These are phyloP conservation scores for Boletus coccyginus DNA, from an alignment of 768 basidiomycete species.

Conservation along the genomic window DNA sequence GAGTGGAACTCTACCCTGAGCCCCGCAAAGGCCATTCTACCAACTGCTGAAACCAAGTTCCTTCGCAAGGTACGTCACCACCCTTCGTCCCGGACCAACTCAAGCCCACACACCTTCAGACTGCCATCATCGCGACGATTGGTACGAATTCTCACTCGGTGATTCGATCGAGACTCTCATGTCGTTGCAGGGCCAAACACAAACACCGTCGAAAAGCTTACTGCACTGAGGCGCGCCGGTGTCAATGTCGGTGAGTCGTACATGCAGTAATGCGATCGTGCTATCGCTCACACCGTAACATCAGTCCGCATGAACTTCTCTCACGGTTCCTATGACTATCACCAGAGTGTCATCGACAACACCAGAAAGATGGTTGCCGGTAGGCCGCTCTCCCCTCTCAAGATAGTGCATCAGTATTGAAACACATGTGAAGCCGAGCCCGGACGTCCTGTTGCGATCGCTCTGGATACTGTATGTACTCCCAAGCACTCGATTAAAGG, in stretches of 20 bases:
- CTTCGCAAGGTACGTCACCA: slow-evolving; percentile 74
- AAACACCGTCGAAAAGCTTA: slow-evolving; percentile 86
- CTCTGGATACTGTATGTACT: slow-evolving; percentile 84
- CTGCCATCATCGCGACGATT: slow-evolving; percentile 97
- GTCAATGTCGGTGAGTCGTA: slow-evolving; percentile 88
- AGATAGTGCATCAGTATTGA: slow-evolving; percentile 1
- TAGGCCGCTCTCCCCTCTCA: slow-evolving; percentile 34
- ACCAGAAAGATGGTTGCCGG: slow-evolving; percentile 81
- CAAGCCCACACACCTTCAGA: slow-evolving; percentile 48
- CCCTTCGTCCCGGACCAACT: background rate
- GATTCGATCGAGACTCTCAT: slow-evolving; percentile 3
- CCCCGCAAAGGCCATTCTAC: slow-evolving; percentile 65
- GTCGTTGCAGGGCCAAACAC: slow-evolving; percentile 78
- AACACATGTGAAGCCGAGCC: slow-evolving; percentile 39
- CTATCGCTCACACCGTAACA: slow-evolving; percentile 5
- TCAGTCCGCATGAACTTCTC: slow-evolving; percentile 99
- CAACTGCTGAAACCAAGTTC: slow-evolving; percentile 79
- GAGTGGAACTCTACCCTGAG: slow-evolving; percentile 88
- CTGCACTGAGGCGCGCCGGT: slow-evolving; percentile 82
- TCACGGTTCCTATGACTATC: slow-evolving; percentile 97
- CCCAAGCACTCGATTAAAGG: background rate
- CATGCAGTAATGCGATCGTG: background rate
- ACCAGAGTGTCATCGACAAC: slow-evolving; percentile 99
- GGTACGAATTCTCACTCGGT: slow-evolving; percentile 47
- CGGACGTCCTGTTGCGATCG: slow-evolving; percentile 95